These are phyloP conservation scores for Begonia loranthoides DNA, from an alignment of 306 rosid genomes.

Conservation along the genomic window DNA sequence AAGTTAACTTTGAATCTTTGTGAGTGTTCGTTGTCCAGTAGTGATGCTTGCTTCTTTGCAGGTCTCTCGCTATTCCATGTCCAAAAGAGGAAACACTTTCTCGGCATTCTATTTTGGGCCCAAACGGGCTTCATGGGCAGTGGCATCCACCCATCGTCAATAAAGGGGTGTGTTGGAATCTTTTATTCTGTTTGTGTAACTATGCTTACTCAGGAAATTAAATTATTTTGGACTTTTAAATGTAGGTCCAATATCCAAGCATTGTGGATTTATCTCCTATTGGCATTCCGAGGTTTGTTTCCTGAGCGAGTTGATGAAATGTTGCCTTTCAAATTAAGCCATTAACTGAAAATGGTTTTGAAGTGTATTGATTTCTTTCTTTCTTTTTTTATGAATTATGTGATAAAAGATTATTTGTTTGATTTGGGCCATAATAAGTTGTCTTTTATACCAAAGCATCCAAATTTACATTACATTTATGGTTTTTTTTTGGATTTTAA, in stretches of 20 bases:
- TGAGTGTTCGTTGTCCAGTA: neutral
- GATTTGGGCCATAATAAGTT: neutral
- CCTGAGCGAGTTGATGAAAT: constrained; percentile 9
- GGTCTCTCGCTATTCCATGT: constrained; percentile 46
- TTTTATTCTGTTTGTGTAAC: constrained; percentile 15
- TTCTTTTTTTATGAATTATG: no score
- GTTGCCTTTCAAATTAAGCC: constrained; percentile 7
- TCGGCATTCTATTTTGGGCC: constrained; percentile 85
- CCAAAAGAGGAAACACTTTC: constrained; percentile 82
- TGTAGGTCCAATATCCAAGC: constrained; percentile 84
- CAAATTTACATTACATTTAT: no score
- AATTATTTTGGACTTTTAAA: constrained; percentile 12
- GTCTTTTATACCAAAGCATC: no score
- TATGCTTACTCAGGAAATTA: constrained; percentile 17
- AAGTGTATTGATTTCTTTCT: neutral
- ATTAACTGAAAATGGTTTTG: neutral
- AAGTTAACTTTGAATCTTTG: neutral
- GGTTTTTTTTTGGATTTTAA: no score
- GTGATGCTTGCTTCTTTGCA: constrained; percentile 22
- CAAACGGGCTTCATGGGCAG: constrained; percentile 65
- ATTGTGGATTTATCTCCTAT: constrained; percentile 54
- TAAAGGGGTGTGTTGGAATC: constrained; percentile 49
- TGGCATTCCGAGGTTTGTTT: constrained; percentile 62
- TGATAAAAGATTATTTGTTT: neutral
- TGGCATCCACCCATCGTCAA: constrained; percentile 62